phyloP scores from a whole-genome alignment of 129 eudicot genomes.

The Helianthus tuberosus region DNA sequence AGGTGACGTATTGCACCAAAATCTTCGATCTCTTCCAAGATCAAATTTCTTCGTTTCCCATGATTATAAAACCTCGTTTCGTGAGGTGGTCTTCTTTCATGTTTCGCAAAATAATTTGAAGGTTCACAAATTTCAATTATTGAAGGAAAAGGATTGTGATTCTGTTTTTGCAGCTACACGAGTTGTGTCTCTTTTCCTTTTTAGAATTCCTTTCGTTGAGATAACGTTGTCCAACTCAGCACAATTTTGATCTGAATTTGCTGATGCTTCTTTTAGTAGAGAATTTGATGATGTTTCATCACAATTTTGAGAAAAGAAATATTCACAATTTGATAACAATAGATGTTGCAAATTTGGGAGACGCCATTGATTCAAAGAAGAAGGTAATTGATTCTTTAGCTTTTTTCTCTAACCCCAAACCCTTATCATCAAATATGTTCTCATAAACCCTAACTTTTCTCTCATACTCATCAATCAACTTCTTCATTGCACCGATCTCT shows the following conservation, averaged over 20 bases:
- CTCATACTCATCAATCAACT: conserved; percentile 6
- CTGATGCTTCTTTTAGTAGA: conserved; percentile 13
- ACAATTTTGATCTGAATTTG: conserved; percentile 15
- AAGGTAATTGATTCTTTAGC: not conserved
- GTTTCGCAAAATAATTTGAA: too few relatives aligned
- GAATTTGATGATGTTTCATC: conserved; percentile 10
- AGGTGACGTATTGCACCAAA: too few relatives aligned
- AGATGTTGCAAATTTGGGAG: too few relatives aligned
- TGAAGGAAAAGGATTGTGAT: too few relatives aligned
- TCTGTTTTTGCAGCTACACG: not conserved
- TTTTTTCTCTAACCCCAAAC: not conserved
- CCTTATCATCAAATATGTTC: not conserved
- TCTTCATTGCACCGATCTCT: conserved; percentile 11
- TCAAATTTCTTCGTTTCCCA: too few relatives aligned
- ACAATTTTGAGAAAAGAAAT: not conserved
- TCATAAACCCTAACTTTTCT: not conserved
- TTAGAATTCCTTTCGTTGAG: not conserved
- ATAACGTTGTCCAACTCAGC: conserved; percentile 5
- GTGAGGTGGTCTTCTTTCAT: too few relatives aligned
- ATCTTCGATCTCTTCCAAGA: too few relatives aligned
- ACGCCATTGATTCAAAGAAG: not conserved
- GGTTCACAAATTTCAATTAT: too few relatives aligned
- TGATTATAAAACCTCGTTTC: too few relatives aligned
- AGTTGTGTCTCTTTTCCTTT: conserved; percentile 14
- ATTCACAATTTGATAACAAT: too few relatives aligned